Percentiles rank a stretch among this genome's conserved stretches.
Conservation (phyloP, 176 grass and related monocot genomes). For the Juncus inflexus region DNA sequence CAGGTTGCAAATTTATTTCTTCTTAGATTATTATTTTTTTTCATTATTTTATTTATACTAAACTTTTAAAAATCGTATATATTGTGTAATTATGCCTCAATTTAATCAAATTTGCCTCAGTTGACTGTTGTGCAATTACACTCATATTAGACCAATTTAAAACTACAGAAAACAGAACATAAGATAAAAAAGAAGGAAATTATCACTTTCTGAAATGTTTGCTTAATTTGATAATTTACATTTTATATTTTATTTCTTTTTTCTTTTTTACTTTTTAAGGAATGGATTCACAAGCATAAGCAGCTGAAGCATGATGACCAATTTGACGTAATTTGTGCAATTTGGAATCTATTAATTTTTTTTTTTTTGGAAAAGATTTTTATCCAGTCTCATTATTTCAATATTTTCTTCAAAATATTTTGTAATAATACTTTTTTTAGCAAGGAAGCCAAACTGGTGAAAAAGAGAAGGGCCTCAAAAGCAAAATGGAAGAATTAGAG, state of each 20-base stretch:
- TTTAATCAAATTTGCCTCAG: neutral
- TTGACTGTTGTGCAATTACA: neutral
- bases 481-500: constrained; percentile 53
- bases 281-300: constrained; percentile 26
- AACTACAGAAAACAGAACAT: neutral
- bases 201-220: neutral
- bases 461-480: constrained; percentile 38
- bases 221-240: constrained; percentile 1
- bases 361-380: neutral
- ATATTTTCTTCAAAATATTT: neutral
- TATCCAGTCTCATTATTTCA: neutral
- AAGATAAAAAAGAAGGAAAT: neutral
- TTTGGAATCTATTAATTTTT: constrained; percentile 1
- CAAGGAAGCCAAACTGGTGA: constrained; percentile 37
- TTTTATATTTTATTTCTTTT: neutral
- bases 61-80: too few relatives aligned
- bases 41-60: too few relatives aligned
- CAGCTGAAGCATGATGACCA: constrained; percentile 2
- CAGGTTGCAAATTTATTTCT: constrained; percentile 47
- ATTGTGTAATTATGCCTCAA: neutral
- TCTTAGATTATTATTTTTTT: neutral
- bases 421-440: constrained; percentile 4
- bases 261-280: constrained; percentile 18
- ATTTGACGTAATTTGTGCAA: neutral
- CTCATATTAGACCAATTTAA: neutral